These are phyloP conservation scores for Apiospora pterosperma DNA, from an alignment of 2,329 filamentous ascomycete species.

Conservation along the genomic window DNA sequence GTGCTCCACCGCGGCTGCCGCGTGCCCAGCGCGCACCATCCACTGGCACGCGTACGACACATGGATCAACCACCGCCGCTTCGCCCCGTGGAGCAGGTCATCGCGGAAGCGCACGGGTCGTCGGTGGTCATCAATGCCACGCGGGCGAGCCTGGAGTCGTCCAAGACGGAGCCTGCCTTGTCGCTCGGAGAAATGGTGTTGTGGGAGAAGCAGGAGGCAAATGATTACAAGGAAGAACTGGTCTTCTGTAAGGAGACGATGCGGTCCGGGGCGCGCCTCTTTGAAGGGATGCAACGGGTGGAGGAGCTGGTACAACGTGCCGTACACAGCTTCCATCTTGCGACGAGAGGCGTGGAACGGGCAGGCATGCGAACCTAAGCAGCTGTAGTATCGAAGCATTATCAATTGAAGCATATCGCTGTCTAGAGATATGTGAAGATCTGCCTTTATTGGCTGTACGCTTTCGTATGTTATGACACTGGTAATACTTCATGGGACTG, in stretches of 20 bases:
- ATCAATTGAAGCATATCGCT: too few species aligned
- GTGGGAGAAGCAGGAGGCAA: not conserved
- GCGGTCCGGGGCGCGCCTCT: not conserved
- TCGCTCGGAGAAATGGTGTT: not conserved
- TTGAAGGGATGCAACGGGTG: not conserved
- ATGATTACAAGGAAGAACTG: not conserved
- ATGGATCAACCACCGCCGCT: not conserved
- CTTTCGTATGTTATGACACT: too few species aligned
- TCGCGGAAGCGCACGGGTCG: not conserved
- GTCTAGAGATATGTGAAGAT: too few species aligned
- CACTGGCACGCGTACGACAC: too few species aligned
- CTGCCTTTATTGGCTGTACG: too few species aligned
- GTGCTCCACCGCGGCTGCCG: too few species aligned
- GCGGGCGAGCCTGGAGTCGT: not conserved
- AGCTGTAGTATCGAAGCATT: too few species aligned
- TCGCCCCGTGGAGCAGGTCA: not conserved
- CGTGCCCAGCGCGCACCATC: too few species aligned
- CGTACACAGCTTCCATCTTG: not conserved
- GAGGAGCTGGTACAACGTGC: not conserved
- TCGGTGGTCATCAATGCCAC: not conserved
- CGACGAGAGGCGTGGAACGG: not conserved
- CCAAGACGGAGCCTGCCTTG: not conserved
- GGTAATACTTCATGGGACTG: too few species aligned
- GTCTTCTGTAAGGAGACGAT: not conserved
- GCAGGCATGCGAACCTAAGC: slow-evolving; percentile 17